Evolutionary conservation across 106 monocot species (phyloP).

Genomic region (Cymbidium sinense): DNA sequence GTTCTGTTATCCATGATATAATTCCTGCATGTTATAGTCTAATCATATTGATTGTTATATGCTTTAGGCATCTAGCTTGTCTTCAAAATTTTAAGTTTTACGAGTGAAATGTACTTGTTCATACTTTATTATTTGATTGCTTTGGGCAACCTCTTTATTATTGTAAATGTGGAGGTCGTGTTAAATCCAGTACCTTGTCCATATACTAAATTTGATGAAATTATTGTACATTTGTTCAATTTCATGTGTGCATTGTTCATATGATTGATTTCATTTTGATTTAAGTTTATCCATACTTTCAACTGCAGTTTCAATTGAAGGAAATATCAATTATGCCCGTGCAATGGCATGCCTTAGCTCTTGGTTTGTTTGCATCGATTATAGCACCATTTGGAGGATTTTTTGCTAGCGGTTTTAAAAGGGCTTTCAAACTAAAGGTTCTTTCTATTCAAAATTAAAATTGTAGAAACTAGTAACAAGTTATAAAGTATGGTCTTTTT

Average conservation of each 20-base stretch:
- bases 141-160: not conserved
- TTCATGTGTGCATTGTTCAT: not conserved
- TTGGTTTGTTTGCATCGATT: conserved; percentile 97
- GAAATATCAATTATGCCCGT: conserved; percentile 65
- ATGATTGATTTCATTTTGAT: not conserved
- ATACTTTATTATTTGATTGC: too few species aligned
- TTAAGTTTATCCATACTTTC: not conserved
- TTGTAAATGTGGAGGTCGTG: not conserved
- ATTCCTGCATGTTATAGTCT: too few species aligned
- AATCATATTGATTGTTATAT: too few species aligned
- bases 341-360: conserved; percentile 93
- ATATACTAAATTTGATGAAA: not conserved
- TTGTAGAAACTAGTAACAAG: not conserved
- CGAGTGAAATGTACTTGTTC: too few species aligned
- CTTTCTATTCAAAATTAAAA: not conserved
- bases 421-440: conserved; percentile 97
- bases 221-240: not conserved
- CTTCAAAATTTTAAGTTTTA: too few species aligned
- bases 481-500: not conserved
- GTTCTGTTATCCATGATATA: too few species aligned
- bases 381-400: conserved; percentile 99
- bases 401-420: conserved; percentile 97
- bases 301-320: conserved; percentile 79
- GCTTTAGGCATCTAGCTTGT: too few species aligned
- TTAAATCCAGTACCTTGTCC: not conserved